Conservation (phyloP, 148 eudicot species). For the Silene uniflora region DNA sequence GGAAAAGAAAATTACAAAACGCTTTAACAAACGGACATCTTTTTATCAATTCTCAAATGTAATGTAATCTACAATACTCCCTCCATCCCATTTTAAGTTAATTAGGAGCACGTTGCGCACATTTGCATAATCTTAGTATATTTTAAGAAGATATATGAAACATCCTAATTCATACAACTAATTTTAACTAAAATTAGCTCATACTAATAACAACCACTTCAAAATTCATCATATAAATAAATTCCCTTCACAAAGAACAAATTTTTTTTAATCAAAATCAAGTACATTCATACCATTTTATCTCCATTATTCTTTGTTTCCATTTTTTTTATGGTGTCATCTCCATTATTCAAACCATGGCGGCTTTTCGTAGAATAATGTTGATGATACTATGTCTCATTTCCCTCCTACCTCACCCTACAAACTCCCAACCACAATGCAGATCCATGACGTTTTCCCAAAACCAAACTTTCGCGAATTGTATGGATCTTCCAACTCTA, state of each 20-base stretch:
- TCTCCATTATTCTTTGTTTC: not conserved
- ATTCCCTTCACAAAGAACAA: not conserved
- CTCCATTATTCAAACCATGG: not conserved
- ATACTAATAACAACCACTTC: not conserved
- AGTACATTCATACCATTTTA: not conserved
- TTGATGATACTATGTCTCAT: constrained; percentile 1
- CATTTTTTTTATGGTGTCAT: not conserved
- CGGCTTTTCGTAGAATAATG: constrained; percentile 8
- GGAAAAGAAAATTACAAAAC: too few species aligned
- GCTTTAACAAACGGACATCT: too few species aligned
- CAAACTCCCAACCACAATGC: constrained; percentile 41
- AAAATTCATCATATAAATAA: not conserved
- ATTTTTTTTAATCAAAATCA: not conserved
- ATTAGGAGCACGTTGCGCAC: too few species aligned
- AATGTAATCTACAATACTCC: too few species aligned
- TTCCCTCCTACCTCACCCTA: not conserved
- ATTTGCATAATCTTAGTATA: not conserved
- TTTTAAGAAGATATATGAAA: not conserved
- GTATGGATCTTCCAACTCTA: constrained; percentile 48
- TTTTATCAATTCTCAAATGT: too few species aligned
- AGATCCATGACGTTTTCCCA: constrained; percentile 42
- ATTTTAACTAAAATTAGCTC: not conserved
- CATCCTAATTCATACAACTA: not conserved
- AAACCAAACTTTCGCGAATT: constrained; percentile 32
- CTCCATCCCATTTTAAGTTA: too few species aligned